Evolutionary conservation across 768 basidiomycete species (phyloP).

Genomic region (Amanita jacksonii): DNA sequence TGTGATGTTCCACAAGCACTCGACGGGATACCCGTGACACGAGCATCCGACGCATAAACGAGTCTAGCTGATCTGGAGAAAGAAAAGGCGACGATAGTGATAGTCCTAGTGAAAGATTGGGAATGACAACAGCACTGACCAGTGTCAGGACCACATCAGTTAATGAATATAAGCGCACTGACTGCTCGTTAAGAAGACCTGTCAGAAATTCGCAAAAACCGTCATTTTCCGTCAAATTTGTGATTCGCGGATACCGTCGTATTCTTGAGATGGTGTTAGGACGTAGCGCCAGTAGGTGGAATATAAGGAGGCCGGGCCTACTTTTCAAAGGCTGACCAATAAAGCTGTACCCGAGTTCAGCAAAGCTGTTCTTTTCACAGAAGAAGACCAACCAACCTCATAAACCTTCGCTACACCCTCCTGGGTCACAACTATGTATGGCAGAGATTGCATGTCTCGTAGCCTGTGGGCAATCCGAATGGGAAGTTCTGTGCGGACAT

Average conservation of each 20-base stretch:
- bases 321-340: constrained; percentile 85
- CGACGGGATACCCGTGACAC: constrained; percentile 84
- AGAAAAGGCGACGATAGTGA: constrained; percentile 79
- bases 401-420: constrained; percentile 79
- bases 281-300: constrained; percentile 5
- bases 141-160: constrained; percentile 8
- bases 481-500: constrained; percentile 83
- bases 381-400: constrained; percentile 40
- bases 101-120: constrained; percentile 72
- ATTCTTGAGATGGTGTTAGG: constrained; percentile 33
- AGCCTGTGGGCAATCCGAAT: constrained; percentile 82
- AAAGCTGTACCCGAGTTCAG: constrained; percentile 40
- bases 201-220: constrained; percentile 68
- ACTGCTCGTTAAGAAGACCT: constrained; percentile 69
- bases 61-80: constrained; percentile 67
- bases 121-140: constrained; percentile 63
- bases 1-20: constrained; percentile 84
- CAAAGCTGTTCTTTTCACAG: neutral
- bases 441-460: constrained; percentile 78
- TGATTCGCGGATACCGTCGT: constrained; percentile 65
- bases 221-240: constrained; percentile 64
- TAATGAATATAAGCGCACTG: constrained; percentile 16
- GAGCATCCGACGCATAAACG: constrained; percentile 88
- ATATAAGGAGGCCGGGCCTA: constrained; percentile 19
- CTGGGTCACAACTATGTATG: constrained; percentile 81